Conservation (phyloP, 2,329 filamentous ascomycete species). For the Penicillium sp. region DNA sequence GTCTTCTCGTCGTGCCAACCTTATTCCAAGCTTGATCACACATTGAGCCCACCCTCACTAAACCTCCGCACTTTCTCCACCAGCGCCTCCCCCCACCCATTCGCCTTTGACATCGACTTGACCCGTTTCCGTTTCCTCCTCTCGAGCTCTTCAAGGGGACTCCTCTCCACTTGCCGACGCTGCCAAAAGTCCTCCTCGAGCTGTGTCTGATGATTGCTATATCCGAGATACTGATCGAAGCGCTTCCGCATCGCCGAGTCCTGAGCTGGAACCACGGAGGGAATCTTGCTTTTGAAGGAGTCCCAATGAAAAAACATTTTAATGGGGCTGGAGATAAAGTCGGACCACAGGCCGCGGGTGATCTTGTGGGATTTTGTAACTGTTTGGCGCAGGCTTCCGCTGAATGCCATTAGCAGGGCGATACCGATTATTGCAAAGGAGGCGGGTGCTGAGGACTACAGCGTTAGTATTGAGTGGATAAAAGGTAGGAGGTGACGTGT, state of each 20-base stretch:
- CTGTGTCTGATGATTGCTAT: conserved; percentile 24
- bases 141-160: conserved; percentile 8
- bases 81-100: conserved; percentile 10
- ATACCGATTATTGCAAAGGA: conserved; percentile 55
- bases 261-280: conserved; percentile 19
- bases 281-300: conserved; percentile 11
- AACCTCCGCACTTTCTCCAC: conserved; percentile 17
- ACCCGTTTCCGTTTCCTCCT: conserved; percentile 12
- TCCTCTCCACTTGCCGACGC: conserved; percentile 27
- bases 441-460: conserved; percentile 40
- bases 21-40: conserved; percentile 5
- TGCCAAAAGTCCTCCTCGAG: conserved; percentile 40
- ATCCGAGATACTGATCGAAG: conserved; percentile 34
- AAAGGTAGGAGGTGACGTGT: neutral
- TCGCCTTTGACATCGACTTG: conserved; percentile 11
- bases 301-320: conserved; percentile 19
- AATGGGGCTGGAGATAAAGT: conserved; percentile 30
- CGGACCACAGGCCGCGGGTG: conserved; percentile 25
- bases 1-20: neutral
- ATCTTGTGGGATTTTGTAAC: conserved; percentile 33
- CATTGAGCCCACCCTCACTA: conserved; percentile 5
- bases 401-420: conserved; percentile 62
- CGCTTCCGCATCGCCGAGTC: conserved; percentile 28
- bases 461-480: neutral
- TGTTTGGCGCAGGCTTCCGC: conserved; percentile 33